Conservation (phyloP, 805 yeast genomes). For the Metschnikowia lochheadii region DNA sequence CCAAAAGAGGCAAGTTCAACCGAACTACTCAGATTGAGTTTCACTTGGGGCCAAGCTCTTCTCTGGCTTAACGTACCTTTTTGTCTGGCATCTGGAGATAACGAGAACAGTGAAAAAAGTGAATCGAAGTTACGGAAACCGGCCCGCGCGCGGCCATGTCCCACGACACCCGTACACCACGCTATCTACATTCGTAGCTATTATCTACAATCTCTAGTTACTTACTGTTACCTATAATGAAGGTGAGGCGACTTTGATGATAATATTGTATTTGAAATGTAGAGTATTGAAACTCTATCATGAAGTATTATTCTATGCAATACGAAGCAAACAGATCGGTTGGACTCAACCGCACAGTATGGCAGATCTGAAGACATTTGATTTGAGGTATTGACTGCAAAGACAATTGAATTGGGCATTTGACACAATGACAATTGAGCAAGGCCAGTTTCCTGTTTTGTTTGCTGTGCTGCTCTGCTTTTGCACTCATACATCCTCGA, state of each 20-base stretch:
- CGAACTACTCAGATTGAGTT: neutral
- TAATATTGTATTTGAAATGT: no score
- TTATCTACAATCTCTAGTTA: neutral
- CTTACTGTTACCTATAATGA: neutral
- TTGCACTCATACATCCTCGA: slow-evolving; percentile 21
- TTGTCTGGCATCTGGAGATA: slow-evolving; percentile 4
- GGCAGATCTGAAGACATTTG: no score
- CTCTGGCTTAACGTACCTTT: neutral
- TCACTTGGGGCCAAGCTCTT: neutral
- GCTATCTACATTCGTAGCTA: neutral
- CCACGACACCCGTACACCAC: neutral
- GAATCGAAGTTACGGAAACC: neutral
- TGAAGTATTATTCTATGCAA: neutral
- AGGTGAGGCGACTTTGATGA: neutral
- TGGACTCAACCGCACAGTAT: no score
- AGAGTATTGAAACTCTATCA: no score
- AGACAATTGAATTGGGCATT: no score
- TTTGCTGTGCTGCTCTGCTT: no score
- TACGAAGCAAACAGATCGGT: neutral
- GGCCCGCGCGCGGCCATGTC: slow-evolving; percentile 3
- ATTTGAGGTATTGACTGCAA: no score
- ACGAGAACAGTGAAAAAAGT: slow-evolving; percentile 1
- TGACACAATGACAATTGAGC: no score
- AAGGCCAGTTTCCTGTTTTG: no score
- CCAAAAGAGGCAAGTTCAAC: neutral